These are phyloP conservation scores for Mollisiaceae sp. DNA, from an alignment of 2,329 filamentous ascomycete genomes.

Conservation along the genomic window DNA sequence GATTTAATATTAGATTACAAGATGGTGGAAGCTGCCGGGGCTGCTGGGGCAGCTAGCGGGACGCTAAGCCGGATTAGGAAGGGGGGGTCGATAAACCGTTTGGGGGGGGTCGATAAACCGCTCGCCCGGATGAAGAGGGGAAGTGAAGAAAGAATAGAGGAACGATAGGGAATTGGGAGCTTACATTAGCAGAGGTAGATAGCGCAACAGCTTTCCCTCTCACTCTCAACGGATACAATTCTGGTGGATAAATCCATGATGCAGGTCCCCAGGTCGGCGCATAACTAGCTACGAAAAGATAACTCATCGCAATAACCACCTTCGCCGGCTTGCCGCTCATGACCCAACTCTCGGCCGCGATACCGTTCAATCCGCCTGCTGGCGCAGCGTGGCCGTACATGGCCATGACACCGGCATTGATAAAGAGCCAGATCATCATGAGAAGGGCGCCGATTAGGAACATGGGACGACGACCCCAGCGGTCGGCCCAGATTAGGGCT, in stretches of 20 bases:
- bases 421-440: conserved; percentile 51
- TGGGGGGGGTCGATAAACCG: no score
- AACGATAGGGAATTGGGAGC: neutral
- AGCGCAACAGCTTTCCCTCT: conserved; percentile 58
- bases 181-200: conserved; percentile 50
- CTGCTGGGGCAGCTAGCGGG: no score
- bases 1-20: no score
- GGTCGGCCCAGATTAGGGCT: conserved; percentile 33
- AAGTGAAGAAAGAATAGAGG: no score
- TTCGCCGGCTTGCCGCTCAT: conserved; percentile 54
- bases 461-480: conserved; percentile 38
- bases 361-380: conserved; percentile 43
- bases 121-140: no score
- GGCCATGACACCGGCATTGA: conserved; percentile 52
- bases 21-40: no score
- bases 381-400: conserved; percentile 46
- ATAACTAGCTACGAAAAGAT: conserved; percentile 61
- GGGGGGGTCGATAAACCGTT: no score
- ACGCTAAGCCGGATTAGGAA: no score
- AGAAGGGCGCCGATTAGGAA: conserved; percentile 46
- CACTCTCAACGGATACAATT: conserved; percentile 52
- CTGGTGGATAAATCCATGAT: conserved; percentile 53
- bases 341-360: conserved; percentile 50
- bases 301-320: conserved; percentile 66
- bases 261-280: conserved; percentile 55